phyloP scores from a whole-genome alignment of 2,329 filamentous ascomycete species.

The Paramyrothecium roridum region DNA sequence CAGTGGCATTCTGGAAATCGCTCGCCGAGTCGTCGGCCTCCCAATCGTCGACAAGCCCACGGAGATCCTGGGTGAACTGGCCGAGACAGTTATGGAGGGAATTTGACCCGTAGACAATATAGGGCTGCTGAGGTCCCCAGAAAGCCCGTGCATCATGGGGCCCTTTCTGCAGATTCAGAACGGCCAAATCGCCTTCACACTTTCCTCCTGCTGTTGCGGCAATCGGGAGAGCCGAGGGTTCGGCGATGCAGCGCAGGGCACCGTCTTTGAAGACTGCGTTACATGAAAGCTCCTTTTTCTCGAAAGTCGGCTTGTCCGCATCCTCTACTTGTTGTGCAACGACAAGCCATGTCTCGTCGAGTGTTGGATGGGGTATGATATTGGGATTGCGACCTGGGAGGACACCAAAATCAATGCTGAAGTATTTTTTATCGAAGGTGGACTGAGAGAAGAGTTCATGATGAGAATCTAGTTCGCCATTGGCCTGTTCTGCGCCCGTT shows the following conservation, averaged over 20 bases:
- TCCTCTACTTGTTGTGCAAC: constrained; percentile 41
- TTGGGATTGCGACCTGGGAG: constrained; percentile 49
- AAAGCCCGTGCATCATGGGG: constrained; percentile 59
- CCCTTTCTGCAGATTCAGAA: constrained; percentile 42
- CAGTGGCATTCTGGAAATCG: constrained; percentile 41
- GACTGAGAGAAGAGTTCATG: constrained; percentile 43
- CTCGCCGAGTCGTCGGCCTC: constrained; percentile 18
- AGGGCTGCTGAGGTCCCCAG: constrained; percentile 47
- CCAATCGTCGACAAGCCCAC: constrained; percentile 42
- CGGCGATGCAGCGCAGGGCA: constrained; percentile 38
- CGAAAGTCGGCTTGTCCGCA: constrained; percentile 16
- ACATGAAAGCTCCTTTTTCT: constrained; percentile 45
- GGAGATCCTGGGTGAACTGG: constrained; percentile 53
- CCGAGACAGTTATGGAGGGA: constrained; percentile 53
- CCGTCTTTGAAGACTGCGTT: constrained; percentile 41
- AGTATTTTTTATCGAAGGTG: constrained; percentile 43
- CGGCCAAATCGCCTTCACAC: constrained; percentile 40
- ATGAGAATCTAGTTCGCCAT: constrained; percentile 14
- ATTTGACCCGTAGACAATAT: constrained; percentile 53
- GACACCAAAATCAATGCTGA: constrained; percentile 43
- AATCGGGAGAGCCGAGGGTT: constrained; percentile 41
- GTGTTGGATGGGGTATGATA: constrained; percentile 51
- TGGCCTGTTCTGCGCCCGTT: neutral
- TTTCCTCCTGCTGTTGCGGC: constrained; percentile 38
- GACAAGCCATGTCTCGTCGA: constrained; percentile 46